Evolutionary conservation across 2,329 filamentous ascomycete genomes (phyloP), one percentile per base, ranked within the genome.

Genomic region (Venturia nashicola): DNA sequence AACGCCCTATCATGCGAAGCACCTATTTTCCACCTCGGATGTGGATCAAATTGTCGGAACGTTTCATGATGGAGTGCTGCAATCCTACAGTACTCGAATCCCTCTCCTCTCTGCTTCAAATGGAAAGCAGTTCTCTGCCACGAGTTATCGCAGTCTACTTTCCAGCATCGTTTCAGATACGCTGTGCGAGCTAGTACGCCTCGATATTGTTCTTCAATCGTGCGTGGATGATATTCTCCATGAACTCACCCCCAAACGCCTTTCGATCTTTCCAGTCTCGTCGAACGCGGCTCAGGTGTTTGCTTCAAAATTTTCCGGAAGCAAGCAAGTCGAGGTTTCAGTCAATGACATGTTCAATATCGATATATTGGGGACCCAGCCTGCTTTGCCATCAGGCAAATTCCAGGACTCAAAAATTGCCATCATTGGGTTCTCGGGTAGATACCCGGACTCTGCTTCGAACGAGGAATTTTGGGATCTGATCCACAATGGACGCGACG

Each of bases 1-100:
- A 12, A 70, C 70, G 5, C 61, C 71, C 6, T 73, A 71, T 57
- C 72, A 73, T 62, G 71, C 72, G 27, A 40, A 62, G 12, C 70
- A 72, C 46, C 65, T 73, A 42, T 73, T 72, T 61, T 61, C 64
- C 42, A n/a, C 63, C 11, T 44, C 70, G 6, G 61, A 78, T 66
- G 68, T 73, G 0, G 18, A 69, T 3, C 62, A 40, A 8, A 69
- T 75, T 51, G 66, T 76, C 34, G 65, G 44, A 14, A 48, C 9
- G 5, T 48, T 34, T 14, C 27, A 32, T 8, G n/a, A 46, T 32
- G 14, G 16, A 2, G n/a, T 51, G 27, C 44, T 20, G 20, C 16
- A 23, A 32, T 44, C 42, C 43, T 46, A 34, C 36, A 32, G 43
- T 8, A 8, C 40, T 32, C 27, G 32, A 12, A 44, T 46, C 54